Evolutionary conservation across 495 filamentous ascomycete species (phyloP).

Genomic region (Rostrohypoxylon terebratum): DNA sequence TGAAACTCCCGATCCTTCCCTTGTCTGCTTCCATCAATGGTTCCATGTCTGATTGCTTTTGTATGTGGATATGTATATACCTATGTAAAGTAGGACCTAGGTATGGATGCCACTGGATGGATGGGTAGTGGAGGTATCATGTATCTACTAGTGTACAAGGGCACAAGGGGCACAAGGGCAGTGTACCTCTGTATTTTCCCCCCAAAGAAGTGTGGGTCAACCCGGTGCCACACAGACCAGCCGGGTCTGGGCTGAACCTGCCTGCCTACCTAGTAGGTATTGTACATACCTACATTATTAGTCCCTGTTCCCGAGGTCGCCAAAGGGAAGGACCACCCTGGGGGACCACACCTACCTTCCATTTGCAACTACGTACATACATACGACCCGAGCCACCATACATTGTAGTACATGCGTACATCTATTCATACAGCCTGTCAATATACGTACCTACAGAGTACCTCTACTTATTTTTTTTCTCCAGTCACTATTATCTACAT

Average conservation of each 20-base stretch:
- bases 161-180: background rate
- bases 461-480: background rate
- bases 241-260: constrained; percentile 43
- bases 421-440: constrained; percentile 22
- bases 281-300: constrained; percentile 30
- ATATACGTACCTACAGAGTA: constrained; percentile 14
- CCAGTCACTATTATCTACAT: constrained; percentile 1
- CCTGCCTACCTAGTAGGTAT: too few relatives aligned
- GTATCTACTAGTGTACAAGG: constrained; percentile 9
- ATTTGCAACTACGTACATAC: constrained; percentile 43
- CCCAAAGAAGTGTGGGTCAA: constrained; percentile 15
- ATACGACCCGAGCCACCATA: constrained; percentile 4
- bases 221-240: constrained; percentile 36
- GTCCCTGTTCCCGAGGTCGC: constrained; percentile 44
- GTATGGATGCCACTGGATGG: background rate
- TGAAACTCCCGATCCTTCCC: constrained; percentile 46
- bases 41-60: constrained; percentile 8
- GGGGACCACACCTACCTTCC: constrained; percentile 45
- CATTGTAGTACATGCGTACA: constrained; percentile 13
- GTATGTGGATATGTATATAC: constrained; percentile 3
- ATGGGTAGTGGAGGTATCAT: background rate
- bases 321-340: constrained; percentile 30
- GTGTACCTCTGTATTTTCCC: background rate
- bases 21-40: constrained; percentile 19
- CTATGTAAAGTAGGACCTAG: too few relatives aligned